phyloP scores from a whole-genome alignment of 2,329 filamentous ascomycete species.

The Pyrenophora seminiperda region DNA sequence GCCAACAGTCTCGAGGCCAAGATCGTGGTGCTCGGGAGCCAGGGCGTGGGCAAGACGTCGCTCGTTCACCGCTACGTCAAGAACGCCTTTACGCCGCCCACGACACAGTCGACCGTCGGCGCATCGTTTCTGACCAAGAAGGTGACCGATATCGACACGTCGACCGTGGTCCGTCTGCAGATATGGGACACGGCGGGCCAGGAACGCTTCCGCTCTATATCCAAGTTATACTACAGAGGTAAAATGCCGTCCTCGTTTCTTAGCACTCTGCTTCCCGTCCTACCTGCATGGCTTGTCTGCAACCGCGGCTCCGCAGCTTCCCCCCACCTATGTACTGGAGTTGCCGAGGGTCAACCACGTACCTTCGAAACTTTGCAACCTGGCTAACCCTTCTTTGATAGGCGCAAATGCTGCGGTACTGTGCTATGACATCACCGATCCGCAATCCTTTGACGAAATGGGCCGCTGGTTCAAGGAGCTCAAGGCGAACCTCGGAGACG shows the following conservation, averaged over 20 bases:
- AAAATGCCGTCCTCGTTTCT: constrained; percentile 16
- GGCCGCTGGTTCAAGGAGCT: constrained; percentile 87
- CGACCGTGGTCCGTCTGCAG: constrained; percentile 86
- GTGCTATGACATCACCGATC: constrained; percentile 92
- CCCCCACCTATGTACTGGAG: no score
- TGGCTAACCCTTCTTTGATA: constrained; percentile 16
- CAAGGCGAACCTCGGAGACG: constrained; percentile 73
- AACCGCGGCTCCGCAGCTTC: neutral
- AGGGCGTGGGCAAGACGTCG: constrained; percentile 80
- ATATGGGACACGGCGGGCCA: constrained; percentile 98
- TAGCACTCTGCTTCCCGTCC: neutral
- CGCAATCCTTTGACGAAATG: constrained; percentile 87
- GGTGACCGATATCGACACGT: constrained; percentile 76
- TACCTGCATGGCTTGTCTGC: no score
- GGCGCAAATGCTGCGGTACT: constrained; percentile 92
- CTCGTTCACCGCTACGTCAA: constrained; percentile 78
- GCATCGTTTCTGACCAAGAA: constrained; percentile 68
- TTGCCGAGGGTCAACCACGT: neutral
- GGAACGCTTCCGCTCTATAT: constrained; percentile 93
- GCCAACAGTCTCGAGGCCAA: constrained; percentile 73
- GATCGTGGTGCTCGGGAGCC: constrained; percentile 78
- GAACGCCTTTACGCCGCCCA: constrained; percentile 68
- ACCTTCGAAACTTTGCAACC: no score
- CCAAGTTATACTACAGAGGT: constrained; percentile 87
- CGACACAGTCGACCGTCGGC: constrained; percentile 56